Conservation (phyloP, 2,329 filamentous ascomycete species). For the Alternaria gansuensis region DNA sequence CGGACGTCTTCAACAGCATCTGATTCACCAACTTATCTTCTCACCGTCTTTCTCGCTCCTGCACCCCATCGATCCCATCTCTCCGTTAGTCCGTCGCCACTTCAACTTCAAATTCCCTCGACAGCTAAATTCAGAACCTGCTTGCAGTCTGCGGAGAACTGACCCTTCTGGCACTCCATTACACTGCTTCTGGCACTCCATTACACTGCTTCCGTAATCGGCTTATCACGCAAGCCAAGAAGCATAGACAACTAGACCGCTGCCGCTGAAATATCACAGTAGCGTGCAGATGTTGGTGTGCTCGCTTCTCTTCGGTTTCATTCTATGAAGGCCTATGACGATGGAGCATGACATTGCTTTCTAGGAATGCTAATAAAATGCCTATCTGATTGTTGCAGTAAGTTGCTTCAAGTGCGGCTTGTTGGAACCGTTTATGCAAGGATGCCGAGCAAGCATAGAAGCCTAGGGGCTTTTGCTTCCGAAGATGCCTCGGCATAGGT, state of each 20-base stretch:
- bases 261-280: constrained; percentile 3
- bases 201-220: constrained; percentile 1
- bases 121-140: constrained; percentile 4
- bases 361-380: not conserved
- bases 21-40: constrained; percentile 4
- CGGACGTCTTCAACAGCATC: constrained; percentile 10
- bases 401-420: constrained; percentile 4
- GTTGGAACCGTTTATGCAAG: not conserved
- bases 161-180: constrained; percentile 3
- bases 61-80: constrained; percentile 4
- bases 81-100: not conserved
- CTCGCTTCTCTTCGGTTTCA: constrained; percentile 7
- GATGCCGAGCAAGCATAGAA: constrained; percentile 8
- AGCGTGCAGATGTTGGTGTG: constrained; percentile 1
- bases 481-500: not conserved
- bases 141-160: constrained; percentile 1
- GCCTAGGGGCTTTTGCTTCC: constrained; percentile 8
- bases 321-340: constrained; percentile 4
- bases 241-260: not conserved
- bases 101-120: not conserved
- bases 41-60: constrained; percentile 22
- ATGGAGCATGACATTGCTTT: constrained; percentile 3
- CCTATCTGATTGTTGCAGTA: not conserved
- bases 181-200: constrained; percentile 8
- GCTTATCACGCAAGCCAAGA: constrained; percentile 10